Evolutionary conservation across 768 basidiomycete species (phyloP), one percentile per base, ranked within the genome.

Genomic region (Mrakia gelida): DNA sequence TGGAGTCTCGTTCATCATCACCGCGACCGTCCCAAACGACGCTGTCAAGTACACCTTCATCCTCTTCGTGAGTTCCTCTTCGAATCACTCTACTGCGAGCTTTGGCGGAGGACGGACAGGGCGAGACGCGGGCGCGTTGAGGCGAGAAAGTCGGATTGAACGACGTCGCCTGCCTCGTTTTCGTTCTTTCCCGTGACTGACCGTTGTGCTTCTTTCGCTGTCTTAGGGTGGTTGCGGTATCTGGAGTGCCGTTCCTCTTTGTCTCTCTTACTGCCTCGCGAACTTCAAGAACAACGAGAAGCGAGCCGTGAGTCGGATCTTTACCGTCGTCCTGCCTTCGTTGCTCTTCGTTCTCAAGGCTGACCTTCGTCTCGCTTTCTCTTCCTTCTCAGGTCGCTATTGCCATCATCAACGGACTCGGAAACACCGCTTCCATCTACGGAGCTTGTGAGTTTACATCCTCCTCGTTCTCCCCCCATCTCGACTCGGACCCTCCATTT

Each of bases 201-300:
- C 23, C 52, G 4, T 30, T 65, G 34, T 80, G 18, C 49, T 52
- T 4, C 80, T 80, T 32, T 81, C 84, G 70, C 83, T 83, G 79
- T 83, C 82, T 68, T 83, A 84, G 72, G 84, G 83, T 28, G 83
- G 82, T 34, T 81, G 81, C 21, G 84, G 83, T 52, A 81, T 84
- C 67, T 84, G 84, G 84, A 80, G 83, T 3, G 82, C 81, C n/a
- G 79, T 83, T 0, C 84, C 84, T 28, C 67, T 83, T 52, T 82
- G 81, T 75, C 81, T 84, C 49, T 79, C 79, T n/a, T 84, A 82
- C 81, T 81, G 82, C 75, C 81, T 62, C 41, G 81, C 82, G 59
- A 83, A 82, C 80, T 84, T 83, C 63, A 81, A 83, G 18, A 83
- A 83, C 16, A 76, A 82, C 28, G 82, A 83, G 79, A 82, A 82